These are phyloP conservation scores for Metschnikowia sp. DNA, from an alignment of 805 yeast species.

Conservation along the genomic window DNA sequence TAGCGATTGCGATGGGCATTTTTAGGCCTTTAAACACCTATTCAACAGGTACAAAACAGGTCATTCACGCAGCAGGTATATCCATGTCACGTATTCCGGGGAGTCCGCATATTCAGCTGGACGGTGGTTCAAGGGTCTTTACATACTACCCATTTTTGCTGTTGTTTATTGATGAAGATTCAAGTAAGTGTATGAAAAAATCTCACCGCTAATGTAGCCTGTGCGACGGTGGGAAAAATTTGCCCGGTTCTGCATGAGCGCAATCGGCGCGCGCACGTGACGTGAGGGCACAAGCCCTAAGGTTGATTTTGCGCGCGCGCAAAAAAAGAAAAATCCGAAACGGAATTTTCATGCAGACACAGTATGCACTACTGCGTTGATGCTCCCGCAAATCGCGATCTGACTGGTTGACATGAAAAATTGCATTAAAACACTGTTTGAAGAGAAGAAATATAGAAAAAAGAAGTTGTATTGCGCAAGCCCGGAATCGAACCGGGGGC, in stretches of 20 bases:
- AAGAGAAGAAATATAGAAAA: not conserved
- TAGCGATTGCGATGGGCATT: not conserved
- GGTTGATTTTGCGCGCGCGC: not conserved
- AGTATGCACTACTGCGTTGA: too few relatives aligned
- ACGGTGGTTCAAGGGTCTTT: slow-evolving; percentile 19
- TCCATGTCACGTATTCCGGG: not conserved
- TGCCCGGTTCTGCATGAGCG: slow-evolving; percentile 11
- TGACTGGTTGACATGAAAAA: too few relatives aligned
- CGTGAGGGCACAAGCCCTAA: slow-evolving; percentile 16
- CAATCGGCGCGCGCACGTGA: slow-evolving; percentile 11
- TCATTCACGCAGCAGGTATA: not conserved
- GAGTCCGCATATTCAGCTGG: not conserved
- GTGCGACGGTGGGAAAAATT: slow-evolving; percentile 18
- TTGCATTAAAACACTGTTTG: too few relatives aligned
- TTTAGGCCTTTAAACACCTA: not conserved
- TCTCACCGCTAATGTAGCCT: slow-evolving; percentile 9
- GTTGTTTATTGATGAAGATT: slow-evolving; percentile 26
- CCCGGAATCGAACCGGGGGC: slow-evolving; percentile 24
- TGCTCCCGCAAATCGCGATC: too few relatives aligned
- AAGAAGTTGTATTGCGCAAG: slow-evolving; percentile 13
- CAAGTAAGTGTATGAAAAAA: slow-evolving; percentile 16
- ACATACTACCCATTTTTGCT: slow-evolving; percentile 75
- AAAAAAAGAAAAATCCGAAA: not conserved
- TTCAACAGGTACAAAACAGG: not conserved
- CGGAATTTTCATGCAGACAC: not conserved